These are phyloP conservation scores for Venturia carpophila DNA, from an alignment of 2,329 filamentous ascomycete genomes.

Conservation along the genomic window DNA sequence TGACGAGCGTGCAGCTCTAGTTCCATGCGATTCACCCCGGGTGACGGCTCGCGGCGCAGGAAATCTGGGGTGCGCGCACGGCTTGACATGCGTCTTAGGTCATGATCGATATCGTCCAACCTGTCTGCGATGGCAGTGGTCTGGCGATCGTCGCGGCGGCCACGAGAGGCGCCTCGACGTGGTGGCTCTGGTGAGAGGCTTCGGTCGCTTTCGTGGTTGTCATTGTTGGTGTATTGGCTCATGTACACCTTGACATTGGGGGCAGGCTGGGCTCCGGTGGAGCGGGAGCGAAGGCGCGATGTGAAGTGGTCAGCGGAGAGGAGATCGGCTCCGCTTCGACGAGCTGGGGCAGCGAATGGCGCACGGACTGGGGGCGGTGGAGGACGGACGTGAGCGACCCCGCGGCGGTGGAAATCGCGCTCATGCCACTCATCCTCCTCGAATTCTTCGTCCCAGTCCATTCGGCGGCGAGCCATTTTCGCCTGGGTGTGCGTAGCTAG, in stretches of 20 bases:
- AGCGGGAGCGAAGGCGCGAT: constrained; percentile 16
- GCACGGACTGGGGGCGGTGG: constrained; percentile 11
- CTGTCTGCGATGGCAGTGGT: constrained; percentile 12
- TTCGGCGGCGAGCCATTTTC: neutral
- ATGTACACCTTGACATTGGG: constrained; percentile 19
- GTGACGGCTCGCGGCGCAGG: constrained; percentile 8
- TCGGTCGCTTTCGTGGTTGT: constrained; percentile 7
- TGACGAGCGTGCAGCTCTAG: constrained; percentile 10
- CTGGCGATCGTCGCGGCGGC: constrained; percentile 8
- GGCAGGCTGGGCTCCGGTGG: constrained; percentile 13
- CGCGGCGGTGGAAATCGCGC: constrained; percentile 14
- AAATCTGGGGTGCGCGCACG: neutral
- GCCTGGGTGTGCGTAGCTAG: neutral
- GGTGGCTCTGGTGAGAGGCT: constrained; percentile 9
- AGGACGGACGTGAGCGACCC: constrained; percentile 6
- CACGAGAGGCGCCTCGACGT: constrained; percentile 11
- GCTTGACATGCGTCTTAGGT: constrained; percentile 10
- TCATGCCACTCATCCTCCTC: constrained; percentile 19
- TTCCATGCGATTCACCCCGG: neutral
- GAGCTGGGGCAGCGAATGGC: no score
- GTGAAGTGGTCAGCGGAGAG: constrained; percentile 10
- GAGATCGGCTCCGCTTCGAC: constrained; percentile 13
- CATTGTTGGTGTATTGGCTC: constrained; percentile 13
- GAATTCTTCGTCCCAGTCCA: constrained; percentile 8
- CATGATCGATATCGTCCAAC: constrained; percentile 17